Percentiles rank a stretch among this genome's conserved stretches.
These are phyloP conservation scores for Fusarium neocosmosporiellum DNA, from an alignment of 2,329 filamentous ascomycete genomes.

Conservation along the genomic window DNA sequence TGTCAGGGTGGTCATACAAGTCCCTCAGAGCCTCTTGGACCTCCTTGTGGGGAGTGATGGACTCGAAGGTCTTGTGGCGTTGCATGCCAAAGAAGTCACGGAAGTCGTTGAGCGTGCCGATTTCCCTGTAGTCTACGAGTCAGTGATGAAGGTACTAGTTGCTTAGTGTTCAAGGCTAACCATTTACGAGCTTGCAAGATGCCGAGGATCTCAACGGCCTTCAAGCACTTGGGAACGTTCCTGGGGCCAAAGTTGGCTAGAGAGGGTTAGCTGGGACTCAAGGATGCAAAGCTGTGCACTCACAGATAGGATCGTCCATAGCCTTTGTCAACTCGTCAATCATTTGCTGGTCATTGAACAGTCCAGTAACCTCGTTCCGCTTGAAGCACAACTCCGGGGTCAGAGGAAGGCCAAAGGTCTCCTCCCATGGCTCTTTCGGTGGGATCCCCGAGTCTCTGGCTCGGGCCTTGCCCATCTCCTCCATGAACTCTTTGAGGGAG, in stretches of 20 bases:
- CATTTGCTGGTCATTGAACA: conserved; percentile 27
- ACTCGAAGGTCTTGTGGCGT: conserved; percentile 65
- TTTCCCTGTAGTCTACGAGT: conserved; percentile 49
- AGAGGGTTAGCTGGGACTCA: neutral
- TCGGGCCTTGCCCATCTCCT: neutral
- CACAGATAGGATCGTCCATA: conserved; percentile 61
- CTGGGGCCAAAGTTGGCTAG: conserved; percentile 59
- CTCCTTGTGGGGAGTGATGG: conserved; percentile 3
- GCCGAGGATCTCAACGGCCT: conserved; percentile 68
- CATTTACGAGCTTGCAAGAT: conserved; percentile 69
- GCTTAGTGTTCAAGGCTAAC: neutral
- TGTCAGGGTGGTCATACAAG: conserved; percentile 70
- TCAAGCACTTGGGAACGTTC: conserved; percentile 66
- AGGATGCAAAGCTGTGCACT: neutral
- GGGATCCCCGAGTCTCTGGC: neutral
- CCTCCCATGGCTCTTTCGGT: neutral
- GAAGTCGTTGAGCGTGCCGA: conserved; percentile 72
- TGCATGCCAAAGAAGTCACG: conserved; percentile 69
- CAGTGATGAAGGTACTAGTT: neutral
- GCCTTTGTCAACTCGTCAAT: conserved; percentile 52
- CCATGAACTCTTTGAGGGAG: neutral
- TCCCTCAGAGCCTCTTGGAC: conserved; percentile 37
- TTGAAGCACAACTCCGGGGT: neutral
- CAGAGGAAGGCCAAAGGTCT: neutral
- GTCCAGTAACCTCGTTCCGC: conserved; percentile 17